Percentiles rank a stretch among this genome's conserved stretches.
Evolutionary conservation across 2,329 filamentous ascomycete genomes (phyloP).

Genomic region (Sphaerulina vaccinii): DNA sequence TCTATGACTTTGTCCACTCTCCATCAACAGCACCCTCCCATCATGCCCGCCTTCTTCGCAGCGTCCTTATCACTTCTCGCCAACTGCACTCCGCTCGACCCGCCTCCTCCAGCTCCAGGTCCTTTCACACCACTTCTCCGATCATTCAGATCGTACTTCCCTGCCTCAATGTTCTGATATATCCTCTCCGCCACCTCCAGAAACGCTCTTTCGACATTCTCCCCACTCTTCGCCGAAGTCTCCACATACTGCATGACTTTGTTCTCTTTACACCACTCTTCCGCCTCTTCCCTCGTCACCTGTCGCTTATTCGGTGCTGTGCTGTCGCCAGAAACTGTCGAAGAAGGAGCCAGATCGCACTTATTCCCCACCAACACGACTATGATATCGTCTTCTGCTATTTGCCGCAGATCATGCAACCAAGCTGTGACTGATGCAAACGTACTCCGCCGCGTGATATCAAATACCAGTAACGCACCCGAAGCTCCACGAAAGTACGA

Average conservation of each 20-base stretch:
- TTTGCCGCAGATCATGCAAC: constrained; percentile 90
- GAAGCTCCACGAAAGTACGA: constrained; percentile 86
- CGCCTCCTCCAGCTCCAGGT: constrained; percentile 52
- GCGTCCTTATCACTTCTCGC: constrained; percentile 42
- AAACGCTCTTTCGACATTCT: constrained; percentile 91
- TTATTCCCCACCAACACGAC: constrained; percentile 97
- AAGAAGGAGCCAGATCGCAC: constrained; percentile 67
- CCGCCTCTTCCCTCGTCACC: constrained; percentile 78
- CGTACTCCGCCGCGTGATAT: constrained; percentile 81
- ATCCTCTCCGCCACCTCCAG: constrained; percentile 91
- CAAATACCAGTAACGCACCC: constrained; percentile 84
- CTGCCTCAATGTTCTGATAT: constrained; percentile 93
- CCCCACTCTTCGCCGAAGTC: constrained; percentile 92
- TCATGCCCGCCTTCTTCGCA: constrained; percentile 33
- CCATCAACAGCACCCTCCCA: constrained; percentile 30
- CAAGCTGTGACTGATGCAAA: constrained; percentile 88
- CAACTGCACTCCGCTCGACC: constrained; percentile 45
- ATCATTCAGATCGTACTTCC: constrained; percentile 92
- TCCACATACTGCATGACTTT: constrained; percentile 92
- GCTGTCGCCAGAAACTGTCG: constrained; percentile 37
- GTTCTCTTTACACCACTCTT: constrained; percentile 83
- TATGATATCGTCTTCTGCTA: constrained; percentile 92
- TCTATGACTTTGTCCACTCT: constrained; percentile 1
- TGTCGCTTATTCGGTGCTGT: constrained; percentile 64
- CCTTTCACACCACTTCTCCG: constrained; percentile 85